Percentiles rank a stretch among this genome's conserved stretches.
Conservation (phyloP, 106 monocot genomes). For the Acanthochlamys bracteata region DNA sequence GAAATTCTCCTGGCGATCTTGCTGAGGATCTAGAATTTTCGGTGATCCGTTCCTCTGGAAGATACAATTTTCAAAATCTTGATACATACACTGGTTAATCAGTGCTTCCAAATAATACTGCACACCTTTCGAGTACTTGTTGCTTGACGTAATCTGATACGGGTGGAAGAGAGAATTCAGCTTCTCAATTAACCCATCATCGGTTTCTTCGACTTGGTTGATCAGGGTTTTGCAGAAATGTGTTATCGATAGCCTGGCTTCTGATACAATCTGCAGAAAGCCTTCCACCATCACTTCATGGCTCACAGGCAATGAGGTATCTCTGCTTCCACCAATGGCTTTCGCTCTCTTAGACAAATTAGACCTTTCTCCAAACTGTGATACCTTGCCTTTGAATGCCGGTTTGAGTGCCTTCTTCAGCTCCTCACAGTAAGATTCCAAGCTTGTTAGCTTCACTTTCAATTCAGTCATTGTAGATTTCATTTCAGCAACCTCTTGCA, state of each 20-base stretch:
- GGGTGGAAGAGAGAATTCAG: slow-evolving; percentile 43
- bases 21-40: slow-evolving; percentile 57
- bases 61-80: slow-evolving; percentile 89
- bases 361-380: slow-evolving; percentile 11
- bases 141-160: slow-evolving; percentile 20
- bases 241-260: slow-evolving; percentile 76
- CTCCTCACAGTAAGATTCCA: slow-evolving; percentile 72
- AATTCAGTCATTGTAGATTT: slow-evolving; percentile 62
- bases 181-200: slow-evolving; percentile 35
- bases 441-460: slow-evolving; percentile 44
- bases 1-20: slow-evolving; percentile 64
- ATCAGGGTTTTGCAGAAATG: slow-evolving; percentile 77
- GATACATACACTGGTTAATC: slow-evolving; percentile 57
- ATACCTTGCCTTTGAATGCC: slow-evolving; percentile 38
- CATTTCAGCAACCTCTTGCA: slow-evolving; percentile 66
- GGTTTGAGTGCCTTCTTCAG: slow-evolving; percentile 72
- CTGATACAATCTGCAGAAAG: slow-evolving; percentile 88
- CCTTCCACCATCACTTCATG: slow-evolving; percentile 91
- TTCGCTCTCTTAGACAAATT: slow-evolving; percentile 45
- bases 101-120: slow-evolving; percentile 73
- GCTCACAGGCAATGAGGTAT: slow-evolving; percentile 62
- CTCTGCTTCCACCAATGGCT: slow-evolving; percentile 21
- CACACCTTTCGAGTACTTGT: slow-evolving; percentile 32
- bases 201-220: slow-evolving; percentile 38
- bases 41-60: slow-evolving; percentile 63